Conservation (phyloP, 768 basidiomycete genomes). For the Serendipita indica region DNA sequence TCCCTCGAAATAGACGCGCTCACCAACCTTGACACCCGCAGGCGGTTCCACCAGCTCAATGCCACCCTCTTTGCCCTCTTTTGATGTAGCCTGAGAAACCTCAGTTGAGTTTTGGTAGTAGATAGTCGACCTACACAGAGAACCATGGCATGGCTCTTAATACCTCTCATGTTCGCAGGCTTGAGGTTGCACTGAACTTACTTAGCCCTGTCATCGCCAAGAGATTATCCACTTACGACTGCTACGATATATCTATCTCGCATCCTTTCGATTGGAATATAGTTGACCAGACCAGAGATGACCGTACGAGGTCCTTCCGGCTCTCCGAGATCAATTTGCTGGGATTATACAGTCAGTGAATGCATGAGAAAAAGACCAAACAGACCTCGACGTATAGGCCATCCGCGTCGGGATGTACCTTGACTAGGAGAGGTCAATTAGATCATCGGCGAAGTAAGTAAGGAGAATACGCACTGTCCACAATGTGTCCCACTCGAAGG, state of each 20-base stretch:
- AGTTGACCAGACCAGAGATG: constrained; percentile 91
- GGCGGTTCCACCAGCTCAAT: constrained; percentile 90
- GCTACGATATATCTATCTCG: constrained; percentile 66
- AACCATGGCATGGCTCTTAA: constrained; percentile 98
- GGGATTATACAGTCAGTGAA: neutral
- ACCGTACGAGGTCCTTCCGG: constrained; percentile 90
- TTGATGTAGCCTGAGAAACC: constrained; percentile 61
- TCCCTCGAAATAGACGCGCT: constrained; percentile 91
- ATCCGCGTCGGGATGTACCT: constrained; percentile 94
- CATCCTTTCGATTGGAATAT: constrained; percentile 93
- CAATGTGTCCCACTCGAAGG: constrained; percentile 80
- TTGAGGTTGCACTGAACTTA: constrained; percentile 70
- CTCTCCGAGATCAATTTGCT: constrained; percentile 96
- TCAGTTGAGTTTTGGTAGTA: neutral
- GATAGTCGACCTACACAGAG: constrained; percentile 47
- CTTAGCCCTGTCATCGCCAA: neutral
- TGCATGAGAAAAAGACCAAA: neutral
- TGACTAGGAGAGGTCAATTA: constrained; percentile 36
- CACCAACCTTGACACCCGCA: constrained; percentile 71
- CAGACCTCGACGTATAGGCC: constrained; percentile 86
- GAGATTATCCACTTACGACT: constrained; percentile 37
- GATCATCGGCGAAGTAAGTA: neutral
- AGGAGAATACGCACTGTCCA: constrained; percentile 50
- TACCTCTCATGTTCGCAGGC: constrained; percentile 90
- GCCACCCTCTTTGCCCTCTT: constrained; percentile 77